Percentiles rank a stretch among this genome's conserved stretches.
Conservation (phyloP, 169 alveolate species). For the Plasmodium vivax region DNA sequence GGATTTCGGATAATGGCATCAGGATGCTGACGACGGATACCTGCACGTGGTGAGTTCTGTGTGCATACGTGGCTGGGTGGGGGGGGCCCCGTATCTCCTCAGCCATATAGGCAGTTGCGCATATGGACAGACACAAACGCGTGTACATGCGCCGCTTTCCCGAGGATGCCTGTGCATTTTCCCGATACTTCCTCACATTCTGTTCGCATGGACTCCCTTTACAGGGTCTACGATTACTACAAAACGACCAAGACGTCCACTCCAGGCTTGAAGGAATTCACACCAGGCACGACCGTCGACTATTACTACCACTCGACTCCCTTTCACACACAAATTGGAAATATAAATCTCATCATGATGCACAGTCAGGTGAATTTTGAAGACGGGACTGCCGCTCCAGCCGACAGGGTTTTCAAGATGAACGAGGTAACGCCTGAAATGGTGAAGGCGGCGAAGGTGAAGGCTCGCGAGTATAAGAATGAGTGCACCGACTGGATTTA, state of each 20-base stretch:
- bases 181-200: neutral
- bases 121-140: neutral
- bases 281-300: conserved; percentile 75
- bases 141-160: neutral
- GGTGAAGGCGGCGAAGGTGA: conserved; percentile 58
- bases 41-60: conserved; percentile 76
- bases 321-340: conserved; percentile 78
- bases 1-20: conserved; percentile 80
- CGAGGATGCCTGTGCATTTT: neutral
- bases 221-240: conserved; percentile 79
- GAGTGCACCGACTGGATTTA: neutral
- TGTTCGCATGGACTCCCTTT: neutral
- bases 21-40: conserved; percentile 80
- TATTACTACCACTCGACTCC: conserved; percentile 80
- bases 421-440: conserved; percentile 49
- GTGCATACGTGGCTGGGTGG: neutral
- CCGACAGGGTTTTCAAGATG: conserved; percentile 75
- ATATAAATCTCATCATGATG: conserved; percentile 80
- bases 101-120: neutral
- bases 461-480: conserved; percentile 23
- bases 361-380: conserved; percentile 81
- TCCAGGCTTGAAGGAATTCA: conserved; percentile 68
- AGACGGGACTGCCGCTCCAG: conserved; percentile 79
- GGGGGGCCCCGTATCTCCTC: neutral
- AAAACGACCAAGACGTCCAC: conserved; percentile 72